Evolutionary conservation across 129 eudicot genomes (phyloP).

Genomic region (Artemisia argyi): DNA sequence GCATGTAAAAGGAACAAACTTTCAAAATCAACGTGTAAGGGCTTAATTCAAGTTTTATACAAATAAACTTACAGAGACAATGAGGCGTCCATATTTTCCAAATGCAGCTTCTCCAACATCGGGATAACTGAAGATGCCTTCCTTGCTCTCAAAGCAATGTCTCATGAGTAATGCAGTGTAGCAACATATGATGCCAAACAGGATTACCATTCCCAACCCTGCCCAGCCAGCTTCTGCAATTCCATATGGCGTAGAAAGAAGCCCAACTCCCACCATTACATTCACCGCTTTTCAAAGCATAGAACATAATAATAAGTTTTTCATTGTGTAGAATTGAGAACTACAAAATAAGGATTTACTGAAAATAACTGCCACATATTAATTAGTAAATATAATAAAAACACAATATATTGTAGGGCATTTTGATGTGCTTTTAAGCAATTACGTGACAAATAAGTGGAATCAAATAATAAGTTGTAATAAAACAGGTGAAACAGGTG

Average conservation of each 20-base stretch:
- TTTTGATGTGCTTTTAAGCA: not conserved
- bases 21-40: not conserved
- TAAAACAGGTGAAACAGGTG: too few species aligned
- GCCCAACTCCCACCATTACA: slow-evolving; percentile 92
- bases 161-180: slow-evolving; percentile 88
- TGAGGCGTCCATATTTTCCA: slow-evolving; percentile 87
- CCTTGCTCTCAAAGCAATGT: slow-evolving; percentile 79
- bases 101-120: slow-evolving; percentile 99
- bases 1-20: slow-evolving; percentile 1
- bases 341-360: not conserved
- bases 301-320: slow-evolving; percentile 8
- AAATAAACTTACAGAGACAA: slow-evolving; percentile 66
- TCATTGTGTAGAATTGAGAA: not conserved
- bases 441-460: not conserved
- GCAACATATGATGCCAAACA: slow-evolving; percentile 74
- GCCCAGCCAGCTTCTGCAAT: slow-evolving; percentile 91
- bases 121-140: slow-evolving; percentile 72
- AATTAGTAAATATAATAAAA: too few species aligned
- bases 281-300: slow-evolving; percentile 52
- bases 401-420: not conserved
- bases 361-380: slow-evolving; percentile 4
- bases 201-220: slow-evolving; percentile 54
- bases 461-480: not conserved
- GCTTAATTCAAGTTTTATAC: not conserved
- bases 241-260: slow-evolving; percentile 81